Conservation (phyloP, 495 filamentous ascomycete genomes). For the Xylaria scruposa region DNA sequence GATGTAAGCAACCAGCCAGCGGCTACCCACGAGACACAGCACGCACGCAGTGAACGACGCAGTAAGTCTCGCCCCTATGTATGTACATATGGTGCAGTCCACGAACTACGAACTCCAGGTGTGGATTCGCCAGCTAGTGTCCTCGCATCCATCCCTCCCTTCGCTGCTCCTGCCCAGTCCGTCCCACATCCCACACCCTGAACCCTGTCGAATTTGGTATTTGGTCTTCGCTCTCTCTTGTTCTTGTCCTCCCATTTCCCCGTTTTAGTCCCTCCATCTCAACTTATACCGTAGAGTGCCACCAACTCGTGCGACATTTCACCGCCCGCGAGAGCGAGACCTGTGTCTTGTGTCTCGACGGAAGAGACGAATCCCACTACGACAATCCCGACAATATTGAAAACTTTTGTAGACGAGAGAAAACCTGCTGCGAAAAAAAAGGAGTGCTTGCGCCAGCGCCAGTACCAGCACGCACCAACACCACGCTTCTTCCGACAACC, state of each 20-base stretch:
- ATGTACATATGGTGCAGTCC: too few species aligned
- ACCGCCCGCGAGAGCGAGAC: constrained; percentile 33
- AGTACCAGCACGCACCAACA: not conserved
- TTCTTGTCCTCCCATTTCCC: constrained; percentile 30
- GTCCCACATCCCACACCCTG: constrained; percentile 14
- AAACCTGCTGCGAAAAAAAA: not conserved
- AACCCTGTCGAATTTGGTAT: constrained; percentile 27
- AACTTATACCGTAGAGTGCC: constrained; percentile 22
- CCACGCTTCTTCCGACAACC: constrained; percentile 2
- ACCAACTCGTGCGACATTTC: constrained; percentile 29
- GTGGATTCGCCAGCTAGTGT: not conserved
- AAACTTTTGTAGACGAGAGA: not conserved
- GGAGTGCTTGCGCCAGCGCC: constrained; percentile 1
- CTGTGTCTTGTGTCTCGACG: constrained; percentile 31
- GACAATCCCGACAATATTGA: constrained; percentile 12
- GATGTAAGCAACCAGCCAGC: not conserved
- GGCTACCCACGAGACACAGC: not conserved
- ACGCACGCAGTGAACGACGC: not conserved
- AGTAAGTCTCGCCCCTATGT: not conserved
- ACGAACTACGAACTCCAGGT: too few species aligned
- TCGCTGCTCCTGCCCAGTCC: constrained; percentile 8
- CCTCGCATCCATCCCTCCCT: too few species aligned
- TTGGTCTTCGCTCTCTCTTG: constrained; percentile 21
- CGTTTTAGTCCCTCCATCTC: constrained; percentile 32
- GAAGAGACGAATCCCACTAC: constrained; percentile 28